Percentiles rank a stretch among this genome's conserved stretches.
Evolutionary conservation across 1,139 yeast species (phyloP).

Genomic region (Yamadazyma atlantica): DNA sequence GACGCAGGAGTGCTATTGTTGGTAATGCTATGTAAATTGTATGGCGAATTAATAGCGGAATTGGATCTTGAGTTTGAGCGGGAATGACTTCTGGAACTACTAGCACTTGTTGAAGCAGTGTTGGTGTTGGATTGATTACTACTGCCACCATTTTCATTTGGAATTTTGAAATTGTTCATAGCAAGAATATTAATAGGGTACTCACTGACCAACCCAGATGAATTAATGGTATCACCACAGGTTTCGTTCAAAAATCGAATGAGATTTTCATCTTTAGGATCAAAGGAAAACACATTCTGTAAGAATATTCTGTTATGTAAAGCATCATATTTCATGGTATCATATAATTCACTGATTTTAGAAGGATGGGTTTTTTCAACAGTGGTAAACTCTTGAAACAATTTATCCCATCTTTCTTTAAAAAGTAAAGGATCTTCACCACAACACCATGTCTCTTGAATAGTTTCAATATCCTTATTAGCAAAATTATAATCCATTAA

Average conservation of each 20-base stretch:
- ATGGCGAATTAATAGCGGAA: constrained; percentile 24
- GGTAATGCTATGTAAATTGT: constrained; percentile 27
- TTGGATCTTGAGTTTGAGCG: constrained; percentile 13
- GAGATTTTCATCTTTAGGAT: constrained; percentile 51
- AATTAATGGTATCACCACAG: constrained; percentile 56
- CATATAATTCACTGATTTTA: constrained; percentile 92
- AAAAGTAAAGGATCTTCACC: constrained; percentile 90
- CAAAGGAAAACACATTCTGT: constrained; percentile 78
- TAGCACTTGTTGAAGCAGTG: constrained; percentile 4
- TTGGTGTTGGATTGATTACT: constrained; percentile 9
- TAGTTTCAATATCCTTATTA: constrained; percentile 59
- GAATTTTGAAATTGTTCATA: constrained; percentile 70
- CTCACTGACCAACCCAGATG: constrained; percentile 66
- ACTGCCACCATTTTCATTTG: constrained; percentile 23
- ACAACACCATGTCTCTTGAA: constrained; percentile 93
- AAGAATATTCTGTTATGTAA: constrained; percentile 89
- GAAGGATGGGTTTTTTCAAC: constrained; percentile 98
- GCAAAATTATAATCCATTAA: constrained; percentile 83
- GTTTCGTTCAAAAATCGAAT: constrained; percentile 31
- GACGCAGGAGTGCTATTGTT: constrained; percentile 34
- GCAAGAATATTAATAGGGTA: constrained; percentile 81
- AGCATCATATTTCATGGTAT: constrained; percentile 98
- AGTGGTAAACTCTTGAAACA: constrained; percentile 86
- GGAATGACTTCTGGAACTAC: constrained; percentile 12
- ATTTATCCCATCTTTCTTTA: constrained; percentile 95